Conservation (phyloP, 129 eudicot species). For the Oenanthe sinensis region DNA sequence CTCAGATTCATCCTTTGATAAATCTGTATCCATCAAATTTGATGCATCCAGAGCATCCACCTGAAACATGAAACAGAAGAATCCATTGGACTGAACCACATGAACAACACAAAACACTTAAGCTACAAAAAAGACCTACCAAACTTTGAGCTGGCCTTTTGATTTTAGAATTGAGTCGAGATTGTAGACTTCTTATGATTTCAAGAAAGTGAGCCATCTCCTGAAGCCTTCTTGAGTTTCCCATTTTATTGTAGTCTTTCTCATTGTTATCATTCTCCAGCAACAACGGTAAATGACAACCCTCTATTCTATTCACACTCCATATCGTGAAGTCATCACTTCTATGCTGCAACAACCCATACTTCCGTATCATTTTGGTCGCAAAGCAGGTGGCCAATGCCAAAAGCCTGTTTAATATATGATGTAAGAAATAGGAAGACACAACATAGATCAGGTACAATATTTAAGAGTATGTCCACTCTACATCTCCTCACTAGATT, state of each 20-base stretch:
- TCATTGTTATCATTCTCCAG: conserved; percentile 36
- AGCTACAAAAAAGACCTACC: conserved; percentile 39
- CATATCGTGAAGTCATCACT: conserved; percentile 27
- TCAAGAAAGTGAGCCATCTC: conserved; percentile 75
- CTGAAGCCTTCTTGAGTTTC: conserved; percentile 41
- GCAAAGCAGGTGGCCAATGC: conserved; percentile 65
- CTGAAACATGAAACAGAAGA: conserved; percentile 26
- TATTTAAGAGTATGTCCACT: conserved; percentile 11
- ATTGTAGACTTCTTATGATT: conserved; percentile 63
- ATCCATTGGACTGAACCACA: conserved; percentile 10
- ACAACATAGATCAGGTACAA: neutral
- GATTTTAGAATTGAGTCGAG: conserved; percentile 50
- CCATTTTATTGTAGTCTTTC: conserved; percentile 31
- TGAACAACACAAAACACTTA: neutral
- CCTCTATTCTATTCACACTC: conserved; percentile 28
- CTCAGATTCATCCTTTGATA: conserved; percentile 42
- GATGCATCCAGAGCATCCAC: conserved; percentile 41
- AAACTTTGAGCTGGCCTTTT: conserved; percentile 46
- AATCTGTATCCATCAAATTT: conserved; percentile 28
- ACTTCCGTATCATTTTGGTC: conserved; percentile 62
- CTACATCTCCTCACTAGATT: conserved; percentile 3
- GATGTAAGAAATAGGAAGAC: conserved; percentile 6
- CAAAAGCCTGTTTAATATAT: conserved; percentile 60
- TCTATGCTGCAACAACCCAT: conserved; percentile 59
- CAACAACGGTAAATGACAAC: conserved; percentile 24